A percentile compares a stretch with the other conserved stretches of the same genome.
These are phyloP conservation scores for Cytospora paraplurivora DNA, from an alignment of 2,329 filamentous ascomycete genomes.

Conservation along the genomic window DNA sequence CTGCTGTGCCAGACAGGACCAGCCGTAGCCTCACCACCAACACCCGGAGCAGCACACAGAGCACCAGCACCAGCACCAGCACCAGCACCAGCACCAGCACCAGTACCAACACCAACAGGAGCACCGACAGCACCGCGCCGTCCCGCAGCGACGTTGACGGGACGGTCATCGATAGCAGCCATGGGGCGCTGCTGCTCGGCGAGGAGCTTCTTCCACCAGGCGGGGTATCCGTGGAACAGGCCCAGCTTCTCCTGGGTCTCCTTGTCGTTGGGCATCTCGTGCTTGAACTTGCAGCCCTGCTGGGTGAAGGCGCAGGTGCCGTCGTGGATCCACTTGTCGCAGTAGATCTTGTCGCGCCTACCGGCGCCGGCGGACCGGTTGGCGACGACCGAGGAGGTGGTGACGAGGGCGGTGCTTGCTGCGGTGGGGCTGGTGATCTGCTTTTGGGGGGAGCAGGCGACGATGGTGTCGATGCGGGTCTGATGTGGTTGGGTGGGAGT, in stretches of 20 bases:
- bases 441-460: constrained; percentile 32
- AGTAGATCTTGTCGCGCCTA: constrained; percentile 70
- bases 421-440: constrained; percentile 4
- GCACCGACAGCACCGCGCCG: background rate
- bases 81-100: background rate
- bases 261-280: constrained; percentile 79
- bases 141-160: background rate
- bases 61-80: background rate
- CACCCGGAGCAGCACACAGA: background rate
- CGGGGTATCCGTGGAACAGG: constrained; percentile 64
- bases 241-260: constrained; percentile 70
- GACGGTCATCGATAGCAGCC: constrained; percentile 12
- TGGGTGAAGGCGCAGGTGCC: constrained; percentile 84
- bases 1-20: constrained; percentile 1
- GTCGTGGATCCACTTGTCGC: constrained; percentile 86
- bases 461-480: constrained; percentile 44
- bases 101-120: background rate
- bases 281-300: constrained; percentile 85
- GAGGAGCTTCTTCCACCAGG: constrained; percentile 61
- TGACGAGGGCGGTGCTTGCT: background rate
- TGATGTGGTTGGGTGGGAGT: constrained; percentile 20
- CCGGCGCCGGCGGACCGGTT: constrained; percentile 38
- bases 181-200: constrained; percentile 41
- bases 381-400: constrained; percentile 8
- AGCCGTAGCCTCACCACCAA: background rate